Conservation (phyloP, 116 monocot genomes). For the Papilionanthe hybrid region DNA sequence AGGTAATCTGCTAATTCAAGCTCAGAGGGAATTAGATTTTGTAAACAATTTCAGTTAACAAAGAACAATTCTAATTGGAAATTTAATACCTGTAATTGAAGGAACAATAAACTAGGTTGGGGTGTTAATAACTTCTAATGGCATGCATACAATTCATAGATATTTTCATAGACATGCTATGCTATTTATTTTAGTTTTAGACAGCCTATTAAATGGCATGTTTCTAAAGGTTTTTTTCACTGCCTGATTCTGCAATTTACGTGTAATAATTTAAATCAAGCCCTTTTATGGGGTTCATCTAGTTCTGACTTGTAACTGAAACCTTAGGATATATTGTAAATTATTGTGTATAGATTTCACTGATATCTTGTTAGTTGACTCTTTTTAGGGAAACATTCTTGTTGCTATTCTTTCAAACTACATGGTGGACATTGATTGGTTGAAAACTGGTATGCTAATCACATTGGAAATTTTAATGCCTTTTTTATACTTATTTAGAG, state of each 20-base stretch:
- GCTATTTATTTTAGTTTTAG: background rate
- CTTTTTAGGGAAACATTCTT: conserved; percentile 66
- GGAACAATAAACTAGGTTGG: background rate
- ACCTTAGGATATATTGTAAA: background rate
- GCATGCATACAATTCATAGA: background rate
- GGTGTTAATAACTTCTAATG: background rate
- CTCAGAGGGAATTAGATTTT: background rate
- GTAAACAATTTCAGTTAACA: background rate
- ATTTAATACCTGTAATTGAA: background rate
- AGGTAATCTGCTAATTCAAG: conserved; percentile 36
- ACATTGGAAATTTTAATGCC: background rate
- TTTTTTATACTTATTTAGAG: background rate
- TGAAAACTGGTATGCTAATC: conserved; percentile 57
- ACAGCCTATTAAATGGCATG: background rate
- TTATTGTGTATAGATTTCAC: background rate
- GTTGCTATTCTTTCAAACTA: conserved; percentile 93
- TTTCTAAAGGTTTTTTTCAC: background rate
- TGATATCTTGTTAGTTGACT: conserved; percentile 1
- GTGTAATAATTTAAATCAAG: background rate
- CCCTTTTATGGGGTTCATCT: background rate
- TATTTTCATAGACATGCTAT: background rate
- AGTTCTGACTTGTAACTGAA: background rate
- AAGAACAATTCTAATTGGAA: background rate
- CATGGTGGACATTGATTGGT: conserved; percentile 98
- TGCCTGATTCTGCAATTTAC: background rate